These are phyloP conservation scores for Rosellinia necatrix DNA, from an alignment of 2,329 filamentous ascomycete species.

Conservation along the genomic window DNA sequence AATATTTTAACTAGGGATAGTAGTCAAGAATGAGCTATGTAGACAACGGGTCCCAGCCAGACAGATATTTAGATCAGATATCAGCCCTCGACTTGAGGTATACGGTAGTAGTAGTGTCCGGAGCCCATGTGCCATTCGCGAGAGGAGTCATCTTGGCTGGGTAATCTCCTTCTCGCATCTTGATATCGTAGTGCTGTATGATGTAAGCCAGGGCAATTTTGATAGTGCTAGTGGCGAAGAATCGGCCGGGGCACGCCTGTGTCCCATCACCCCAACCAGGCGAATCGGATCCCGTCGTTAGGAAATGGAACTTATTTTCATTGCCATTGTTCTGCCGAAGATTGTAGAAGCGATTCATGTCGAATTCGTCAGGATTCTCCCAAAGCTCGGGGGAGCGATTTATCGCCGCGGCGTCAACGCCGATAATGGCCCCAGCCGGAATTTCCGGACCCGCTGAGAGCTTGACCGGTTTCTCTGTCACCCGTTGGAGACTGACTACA, in stretches of 20 bases:
- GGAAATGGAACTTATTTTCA: constrained; percentile 12
- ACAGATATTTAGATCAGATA: too few species aligned
- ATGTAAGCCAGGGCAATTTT: constrained; percentile 21
- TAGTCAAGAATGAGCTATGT: too few species aligned
- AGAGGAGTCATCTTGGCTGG: background rate
- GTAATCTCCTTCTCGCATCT: background rate
- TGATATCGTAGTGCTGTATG: constrained; percentile 18
- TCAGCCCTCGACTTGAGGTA: background rate
- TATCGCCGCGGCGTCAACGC: constrained; percentile 16
- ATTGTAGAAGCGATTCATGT: constrained; percentile 14
- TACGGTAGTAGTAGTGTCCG: background rate
- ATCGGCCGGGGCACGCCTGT: constrained; percentile 24
- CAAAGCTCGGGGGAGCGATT: constrained; percentile 11
- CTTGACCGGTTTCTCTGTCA: constrained; percentile 8
- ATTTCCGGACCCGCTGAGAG: constrained; percentile 15
- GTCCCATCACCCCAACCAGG: constrained; percentile 23
- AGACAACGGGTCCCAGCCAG: too few species aligned
- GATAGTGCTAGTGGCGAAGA: constrained; percentile 20
- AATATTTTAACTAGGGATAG: too few species aligned
- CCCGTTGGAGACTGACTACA: constrained; percentile 17
- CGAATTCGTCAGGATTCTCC: constrained; percentile 12
- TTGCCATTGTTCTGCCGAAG: constrained; percentile 15
- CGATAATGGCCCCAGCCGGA: constrained; percentile 17
- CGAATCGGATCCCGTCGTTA: constrained; percentile 7
- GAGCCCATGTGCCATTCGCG: background rate